Conservation (phyloP, 2,329 filamentous ascomycete species). For the Ophiostoma triangulosporum region DNA sequence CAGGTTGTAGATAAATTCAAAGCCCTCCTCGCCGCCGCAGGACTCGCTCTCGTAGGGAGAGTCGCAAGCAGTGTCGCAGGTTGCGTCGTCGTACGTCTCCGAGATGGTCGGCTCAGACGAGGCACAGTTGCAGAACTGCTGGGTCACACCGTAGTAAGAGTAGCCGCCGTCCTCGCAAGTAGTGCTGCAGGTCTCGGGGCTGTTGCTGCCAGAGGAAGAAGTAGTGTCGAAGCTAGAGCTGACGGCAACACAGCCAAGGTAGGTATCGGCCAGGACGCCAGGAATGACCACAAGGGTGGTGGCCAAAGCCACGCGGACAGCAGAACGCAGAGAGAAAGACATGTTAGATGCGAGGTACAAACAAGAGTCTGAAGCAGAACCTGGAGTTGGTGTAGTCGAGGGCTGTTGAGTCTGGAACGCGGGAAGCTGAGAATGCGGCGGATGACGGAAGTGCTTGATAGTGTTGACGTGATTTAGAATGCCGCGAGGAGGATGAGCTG, state of each 20-base stretch:
- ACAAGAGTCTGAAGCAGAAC: neutral
- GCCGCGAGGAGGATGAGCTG: neutral
- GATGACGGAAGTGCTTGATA: neutral
- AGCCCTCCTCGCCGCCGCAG: slow-evolving; percentile 13
- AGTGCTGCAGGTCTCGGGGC: slow-evolving; percentile 8
- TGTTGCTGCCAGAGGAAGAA: slow-evolving; percentile 8
- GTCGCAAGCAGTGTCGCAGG: slow-evolving; percentile 10
- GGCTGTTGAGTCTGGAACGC: neutral
- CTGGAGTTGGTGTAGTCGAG: neutral
- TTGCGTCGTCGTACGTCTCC: slow-evolving; percentile 11
- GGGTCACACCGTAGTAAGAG: slow-evolving; percentile 11
- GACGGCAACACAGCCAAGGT: slow-evolving; percentile 13
- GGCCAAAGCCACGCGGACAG: slow-evolving; percentile 4
- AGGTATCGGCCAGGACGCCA: slow-evolving; percentile 6
- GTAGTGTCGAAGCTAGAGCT: slow-evolving; percentile 12
- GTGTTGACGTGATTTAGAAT: neutral
- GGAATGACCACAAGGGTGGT: slow-evolving; percentile 4
- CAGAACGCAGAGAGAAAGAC: slow-evolving; percentile 6
- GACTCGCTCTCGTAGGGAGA: slow-evolving; percentile 8
- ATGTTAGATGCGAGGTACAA: slow-evolving; percentile 1
- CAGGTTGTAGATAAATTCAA: slow-evolving; percentile 13
- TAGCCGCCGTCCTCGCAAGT: slow-evolving; percentile 10
- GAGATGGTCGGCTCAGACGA: slow-evolving; percentile 8
- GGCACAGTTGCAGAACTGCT: slow-evolving; percentile 14
- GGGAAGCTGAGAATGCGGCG: neutral